Evolutionary conservation across 192 early-diverging fungal genomes (phyloP).

Genomic region (Gryganskiella cystojenkinii): DNA sequence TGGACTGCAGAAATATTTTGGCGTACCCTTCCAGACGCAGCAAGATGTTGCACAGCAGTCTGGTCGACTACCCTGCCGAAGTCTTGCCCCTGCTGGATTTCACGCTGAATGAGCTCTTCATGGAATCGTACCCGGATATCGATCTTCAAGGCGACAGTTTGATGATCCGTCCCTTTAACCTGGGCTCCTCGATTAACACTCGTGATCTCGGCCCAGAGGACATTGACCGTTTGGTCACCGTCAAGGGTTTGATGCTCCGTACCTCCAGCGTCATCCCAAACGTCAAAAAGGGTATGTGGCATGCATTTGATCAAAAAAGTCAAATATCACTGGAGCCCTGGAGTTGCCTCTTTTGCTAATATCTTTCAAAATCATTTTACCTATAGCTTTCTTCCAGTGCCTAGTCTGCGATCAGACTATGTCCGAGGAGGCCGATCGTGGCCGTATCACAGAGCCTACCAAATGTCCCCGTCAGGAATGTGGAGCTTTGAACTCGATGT

Average conservation of each 20-base stretch:
- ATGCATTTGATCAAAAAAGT: too few relatives aligned
- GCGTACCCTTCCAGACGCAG: slow-evolving; percentile 65
- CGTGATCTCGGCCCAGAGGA: slow-evolving; percentile 95
- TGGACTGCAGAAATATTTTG: slow-evolving; percentile 88
- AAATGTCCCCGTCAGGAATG: slow-evolving; percentile 85
- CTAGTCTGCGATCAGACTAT: slow-evolving; percentile 87
- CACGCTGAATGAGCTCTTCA: slow-evolving; percentile 78
- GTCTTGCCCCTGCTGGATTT: slow-evolving; percentile 96
- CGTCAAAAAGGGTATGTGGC: slow-evolving; percentile 76
- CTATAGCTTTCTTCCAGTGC: slow-evolving; percentile 91
- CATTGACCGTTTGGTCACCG: slow-evolving; percentile 95
- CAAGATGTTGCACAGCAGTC: slow-evolving; percentile 83
- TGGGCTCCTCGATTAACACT: slow-evolving; percentile 83
- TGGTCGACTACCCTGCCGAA: slow-evolving; percentile 95
- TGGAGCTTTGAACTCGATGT: slow-evolving; percentile 83
- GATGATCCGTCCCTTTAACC: slow-evolving; percentile 90
- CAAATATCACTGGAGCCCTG: too few relatives aligned
- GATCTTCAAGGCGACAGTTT: slow-evolving; percentile 69
- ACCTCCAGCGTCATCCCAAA: slow-evolving; percentile 94
- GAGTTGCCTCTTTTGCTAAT: too few relatives aligned
- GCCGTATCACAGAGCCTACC: slow-evolving; percentile 87
- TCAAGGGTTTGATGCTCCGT: slow-evolving; percentile 95
- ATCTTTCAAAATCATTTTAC: too few relatives aligned
- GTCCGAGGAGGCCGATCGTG: slow-evolving; percentile 85
- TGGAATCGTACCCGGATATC: slow-evolving; percentile 72